Base-by-base conservation (phyloP, 192 early-diverging fungal species). In the Geranomyces variabilis region DNA sequence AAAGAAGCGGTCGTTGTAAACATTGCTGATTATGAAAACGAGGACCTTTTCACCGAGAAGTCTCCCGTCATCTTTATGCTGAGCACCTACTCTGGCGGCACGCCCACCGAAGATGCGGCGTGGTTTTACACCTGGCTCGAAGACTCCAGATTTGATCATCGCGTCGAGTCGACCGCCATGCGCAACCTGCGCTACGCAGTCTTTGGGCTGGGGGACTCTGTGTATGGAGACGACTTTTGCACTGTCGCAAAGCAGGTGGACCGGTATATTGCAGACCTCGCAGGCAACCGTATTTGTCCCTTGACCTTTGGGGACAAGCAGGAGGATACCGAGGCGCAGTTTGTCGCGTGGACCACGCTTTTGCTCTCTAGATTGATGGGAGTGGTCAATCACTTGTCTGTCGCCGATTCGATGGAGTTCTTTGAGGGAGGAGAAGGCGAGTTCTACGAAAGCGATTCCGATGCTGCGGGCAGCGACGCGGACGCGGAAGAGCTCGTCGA, bases 151-250 rank as follows among this genome's bases (percentile, higher is more conserved):
- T 89, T 83, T 62, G 89, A 90, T 63, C 85, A 83, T 71, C 79
- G 90, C 62, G 85, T 90, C 4, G 82, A 85, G 59, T 79, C 80
- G 34, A 72, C 72, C 1, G 75, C 80, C 5, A 67, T 92, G 58
- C 67, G 72, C 34, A 81, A 83, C 36, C 66, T 90, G 13, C 77
- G 83, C 5, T 90, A 81, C 79, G 83, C 88, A 0, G 86, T 92
- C 22, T 92, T 87, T 79, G 90, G 90, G 41, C 73, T 92, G 41
- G 90, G 90, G 17, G 87, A 90, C 67, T 88, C 88, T 7, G 88
- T 81, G 14, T 92, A 90, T 69, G 80, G 78, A 14, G 87, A 88
- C 4, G 77, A 88, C 45, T 89, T 82, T 62, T 86, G 84, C 33
- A 76, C 77, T 8, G 85, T 81, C 65, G 79, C 88, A 13, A 71